Percentiles rank a stretch among this genome's conserved stretches.
phyloP scores from a whole-genome alignment of 2,329 filamentous ascomycete genomes.

The Fonsecaea erecta region DNA sequence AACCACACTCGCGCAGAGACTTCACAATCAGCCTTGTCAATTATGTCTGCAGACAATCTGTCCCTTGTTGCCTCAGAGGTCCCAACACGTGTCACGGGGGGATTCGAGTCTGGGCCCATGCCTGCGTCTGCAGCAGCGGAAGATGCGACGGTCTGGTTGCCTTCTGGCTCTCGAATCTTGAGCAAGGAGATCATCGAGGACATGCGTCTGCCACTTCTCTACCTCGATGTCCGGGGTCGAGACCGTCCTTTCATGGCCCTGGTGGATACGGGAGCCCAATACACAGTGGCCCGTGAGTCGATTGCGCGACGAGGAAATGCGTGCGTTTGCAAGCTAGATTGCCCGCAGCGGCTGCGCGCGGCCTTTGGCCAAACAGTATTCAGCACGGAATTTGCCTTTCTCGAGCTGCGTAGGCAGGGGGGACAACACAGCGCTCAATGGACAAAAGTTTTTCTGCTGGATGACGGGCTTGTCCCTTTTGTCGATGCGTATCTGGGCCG shows the following conservation, averaged over 20 bases:
- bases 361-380: not conserved
- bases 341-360: not conserved
- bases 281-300: not conserved
- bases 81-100: not conserved
- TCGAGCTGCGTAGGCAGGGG: not conserved
- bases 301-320: not conserved
- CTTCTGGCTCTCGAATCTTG: not conserved
- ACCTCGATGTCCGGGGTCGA: not conserved
- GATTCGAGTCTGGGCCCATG: not conserved
- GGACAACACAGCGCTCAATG: not conserved
- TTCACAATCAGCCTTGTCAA: not conserved
- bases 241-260: not conserved
- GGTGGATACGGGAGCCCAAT: not conserved
- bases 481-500: not conserved
- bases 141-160: not conserved
- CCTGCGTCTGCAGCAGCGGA: not conserved
- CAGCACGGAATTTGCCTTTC: not conserved
- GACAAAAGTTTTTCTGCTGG: not conserved
- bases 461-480: not conserved
- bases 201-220: not conserved
- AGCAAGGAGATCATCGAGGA: not conserved
- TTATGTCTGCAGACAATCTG: not conserved
- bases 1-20: not conserved
- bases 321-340: too few species aligned
- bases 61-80: not conserved